phyloP scores from a whole-genome alignment of 768 basidiomycete species.

The Russula vinacea region DNA sequence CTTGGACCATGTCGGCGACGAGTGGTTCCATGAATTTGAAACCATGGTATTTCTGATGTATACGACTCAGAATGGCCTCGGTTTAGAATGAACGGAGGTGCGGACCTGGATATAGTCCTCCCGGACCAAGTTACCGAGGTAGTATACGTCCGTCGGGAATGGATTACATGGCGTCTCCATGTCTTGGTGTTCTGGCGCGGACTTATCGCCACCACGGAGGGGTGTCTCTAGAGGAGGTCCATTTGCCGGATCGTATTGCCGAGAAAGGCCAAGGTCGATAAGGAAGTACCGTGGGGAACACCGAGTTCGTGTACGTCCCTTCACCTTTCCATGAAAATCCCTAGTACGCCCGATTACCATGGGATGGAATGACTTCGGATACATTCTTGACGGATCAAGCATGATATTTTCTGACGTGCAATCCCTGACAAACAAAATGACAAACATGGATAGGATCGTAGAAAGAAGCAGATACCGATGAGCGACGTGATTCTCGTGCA shows the following conservation, averaged over 20 bases:
- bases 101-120: constrained; percentile 3
- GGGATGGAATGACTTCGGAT: constrained; percentile 21
- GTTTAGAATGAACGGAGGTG: background rate
- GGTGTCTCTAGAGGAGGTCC: constrained; percentile 13
- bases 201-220: constrained; percentile 23
- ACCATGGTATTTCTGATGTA: background rate
- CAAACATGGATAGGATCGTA: background rate
- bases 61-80: background rate
- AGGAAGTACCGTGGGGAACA: constrained; percentile 7
- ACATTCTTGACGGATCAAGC: constrained; percentile 23
- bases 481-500: constrained; percentile 24
- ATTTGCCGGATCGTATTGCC: constrained; percentile 11
- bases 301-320: constrained; percentile 7
- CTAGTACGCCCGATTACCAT: background rate
- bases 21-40: constrained; percentile 17
- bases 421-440: constrained; percentile 2
- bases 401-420: constrained; percentile 20
- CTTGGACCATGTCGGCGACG: constrained; percentile 39
- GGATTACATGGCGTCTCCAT: constrained; percentile 14
- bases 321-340: constrained; percentile 13
- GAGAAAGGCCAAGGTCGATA: constrained; percentile 25
- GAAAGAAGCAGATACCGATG: constrained; percentile 17
- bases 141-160: constrained; percentile 25
- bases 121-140: constrained; percentile 17
- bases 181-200: constrained; percentile 22